These are phyloP conservation scores for Quercus parvula DNA, from an alignment of 306 rosid species.

Conservation along the genomic window DNA sequence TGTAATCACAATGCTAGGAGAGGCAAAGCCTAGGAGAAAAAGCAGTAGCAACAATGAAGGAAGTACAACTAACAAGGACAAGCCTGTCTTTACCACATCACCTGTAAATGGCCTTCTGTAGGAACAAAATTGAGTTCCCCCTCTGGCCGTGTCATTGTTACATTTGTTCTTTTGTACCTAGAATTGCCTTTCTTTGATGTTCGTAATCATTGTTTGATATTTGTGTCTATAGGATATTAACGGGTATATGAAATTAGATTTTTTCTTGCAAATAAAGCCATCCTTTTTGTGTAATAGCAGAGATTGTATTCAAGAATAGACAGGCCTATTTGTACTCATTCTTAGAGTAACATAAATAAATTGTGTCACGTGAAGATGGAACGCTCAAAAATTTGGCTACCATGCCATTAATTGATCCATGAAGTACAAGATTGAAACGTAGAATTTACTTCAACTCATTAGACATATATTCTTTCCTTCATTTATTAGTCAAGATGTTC, in stretches of 20 bases:
- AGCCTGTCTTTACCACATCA: constrained; percentile 54
- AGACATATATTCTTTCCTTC: no score
- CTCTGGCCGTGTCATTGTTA: not conserved
- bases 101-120: constrained; percentile 66
- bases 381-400: not conserved
- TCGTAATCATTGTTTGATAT: constrained; percentile 36
- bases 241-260: constrained; percentile 33
- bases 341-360: constrained; percentile 9
- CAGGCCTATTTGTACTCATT: constrained; percentile 19
- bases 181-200: constrained; percentile 34
- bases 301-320: constrained; percentile 9
- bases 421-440: no score
- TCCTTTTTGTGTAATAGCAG: constrained; percentile 14
- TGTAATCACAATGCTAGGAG: constrained; percentile 89
- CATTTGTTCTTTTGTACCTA: constrained; percentile 36
- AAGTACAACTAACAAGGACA: constrained; percentile 44
- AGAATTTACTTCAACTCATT: no score
- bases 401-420: no score
- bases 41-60: constrained; percentile 56
- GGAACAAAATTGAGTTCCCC: constrained; percentile 24
- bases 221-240: constrained; percentile 17
- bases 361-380: not conserved
- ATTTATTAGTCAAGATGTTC: no score
- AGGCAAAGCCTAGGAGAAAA: constrained; percentile 93
- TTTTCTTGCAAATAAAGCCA: constrained; percentile 24